Evolutionary conservation across 352 stramenopile genomes (phyloP).

Genomic region (Pythium biforme): DNA sequence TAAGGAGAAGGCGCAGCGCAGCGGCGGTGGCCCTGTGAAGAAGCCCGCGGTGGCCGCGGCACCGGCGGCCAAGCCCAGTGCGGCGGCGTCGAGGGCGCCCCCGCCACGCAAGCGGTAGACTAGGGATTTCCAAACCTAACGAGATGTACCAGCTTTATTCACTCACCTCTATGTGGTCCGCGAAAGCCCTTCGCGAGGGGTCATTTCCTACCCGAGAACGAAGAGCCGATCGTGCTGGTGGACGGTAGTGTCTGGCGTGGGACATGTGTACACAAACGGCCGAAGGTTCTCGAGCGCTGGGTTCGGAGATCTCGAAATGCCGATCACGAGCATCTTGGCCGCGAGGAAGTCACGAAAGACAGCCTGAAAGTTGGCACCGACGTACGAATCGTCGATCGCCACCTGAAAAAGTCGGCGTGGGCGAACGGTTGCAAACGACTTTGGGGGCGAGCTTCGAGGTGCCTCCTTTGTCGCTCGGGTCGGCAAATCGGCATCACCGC

Average conservation of each 20-base stretch:
- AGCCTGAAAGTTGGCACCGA: slow-evolving; percentile 40
- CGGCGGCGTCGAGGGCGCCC: slow-evolving; percentile 34
- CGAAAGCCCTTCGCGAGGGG: neutral
- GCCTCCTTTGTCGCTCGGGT: neutral
- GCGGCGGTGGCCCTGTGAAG: slow-evolving; percentile 41
- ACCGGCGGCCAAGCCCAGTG: slow-evolving; percentile 33
- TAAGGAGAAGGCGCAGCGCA: slow-evolving; percentile 76
- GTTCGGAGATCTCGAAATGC: slow-evolving; percentile 41
- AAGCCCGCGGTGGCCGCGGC: slow-evolving; percentile 22
- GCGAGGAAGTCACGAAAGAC: slow-evolving; percentile 48
- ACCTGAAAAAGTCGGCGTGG: slow-evolving; percentile 37
- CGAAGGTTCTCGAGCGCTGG: slow-evolving; percentile 49
- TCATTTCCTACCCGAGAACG: slow-evolving; percentile 34
- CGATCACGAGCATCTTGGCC: slow-evolving; percentile 48
- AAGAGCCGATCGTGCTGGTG: slow-evolving; percentile 58
- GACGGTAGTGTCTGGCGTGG: slow-evolving; percentile 38
- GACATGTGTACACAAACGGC: slow-evolving; percentile 68
- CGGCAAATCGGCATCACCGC: slow-evolving; percentile 23
- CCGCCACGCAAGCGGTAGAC: slow-evolving; percentile 26
- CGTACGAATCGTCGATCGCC: slow-evolving; percentile 37
- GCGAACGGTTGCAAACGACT: neutral
- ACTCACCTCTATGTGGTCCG: neutral
- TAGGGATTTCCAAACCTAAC: neutral
- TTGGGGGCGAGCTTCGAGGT: neutral
- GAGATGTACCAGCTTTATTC: neutral